Evolutionary conservation across 176 grass and related monocot species (phyloP), one percentile per base, ranked within the genome.

Genomic region (Oryza coarctata): DNA sequence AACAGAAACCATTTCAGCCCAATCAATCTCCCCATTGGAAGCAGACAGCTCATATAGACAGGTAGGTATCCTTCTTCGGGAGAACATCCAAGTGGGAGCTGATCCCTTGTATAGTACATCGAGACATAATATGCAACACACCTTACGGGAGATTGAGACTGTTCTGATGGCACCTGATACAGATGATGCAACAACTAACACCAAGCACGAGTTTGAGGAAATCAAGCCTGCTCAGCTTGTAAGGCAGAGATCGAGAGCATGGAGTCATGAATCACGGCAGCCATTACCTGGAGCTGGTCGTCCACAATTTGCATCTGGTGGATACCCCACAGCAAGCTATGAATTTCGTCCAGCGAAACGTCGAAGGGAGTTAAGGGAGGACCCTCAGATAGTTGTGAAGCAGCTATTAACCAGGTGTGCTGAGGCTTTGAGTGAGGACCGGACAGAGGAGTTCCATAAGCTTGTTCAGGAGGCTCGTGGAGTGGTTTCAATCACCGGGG

Each of bases 141-240:
- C 93, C 11, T 82, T 98, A 40, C 90, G 88, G 55, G 88, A 98
- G 76, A 90, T 98, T 84, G 96, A 98, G 65, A 93, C 89, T n/a
- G 90, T 87, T 91, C 89, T 98, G 49, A 98, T 98, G 96, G 92
- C 92, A 49, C 88, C 96, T 64, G 96, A 98, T 63, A 76, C 69
- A 71, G 84, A 87, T 82, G 87, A 94, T 82, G 78, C 84, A 73
- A 84, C 84, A 44, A 79, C 84, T 71, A 83, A 78, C 75, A 79
- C 64, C 67, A 78, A 85, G 41, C 87, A 76, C 71, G 84, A 89
- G 10, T 78, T 86, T 28, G 65, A 90, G 66, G 89, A 90, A 76
- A 79, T 49, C 13, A 92, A 95, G 78, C 88, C 86, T 50, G 47
- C 74, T 88, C 80, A 78, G 78, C 68, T 90, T 58, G 83, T 77